Evolutionary conservation across 192 early-diverging fungal genomes (phyloP), one percentile per base, ranked within the genome.

Genomic region (Nowakowskiella sp.): DNA sequence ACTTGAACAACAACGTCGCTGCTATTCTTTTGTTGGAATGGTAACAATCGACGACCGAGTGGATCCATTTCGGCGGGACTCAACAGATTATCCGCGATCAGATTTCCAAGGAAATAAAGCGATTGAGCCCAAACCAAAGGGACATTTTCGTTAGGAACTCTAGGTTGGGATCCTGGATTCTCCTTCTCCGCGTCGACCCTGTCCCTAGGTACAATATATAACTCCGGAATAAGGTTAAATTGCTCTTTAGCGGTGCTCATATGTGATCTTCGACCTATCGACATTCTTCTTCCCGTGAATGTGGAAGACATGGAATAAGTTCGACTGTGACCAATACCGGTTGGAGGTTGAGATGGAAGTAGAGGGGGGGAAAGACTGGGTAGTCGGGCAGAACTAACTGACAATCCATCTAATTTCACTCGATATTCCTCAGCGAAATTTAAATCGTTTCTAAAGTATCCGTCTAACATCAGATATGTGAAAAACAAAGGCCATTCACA

Each of bases 401-500:
- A 39, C 19, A 13, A 13, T 39, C 24, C 57, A 49, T 2, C 51
- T 26, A 13, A 51, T 33, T 9, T 32, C 44, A 30, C 49, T 56
- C 77, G 76, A 58, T 90, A 92, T 52, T 86, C 77, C 26, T 86
- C 71, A 0, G 80, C 84, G 46, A 83, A 79, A 0, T 74, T 65
- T 10, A 62, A 53, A 34, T 92, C 79, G 0, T 72, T 83, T 10
- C 65, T 76, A 58, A 90, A 92, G 0, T 60, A 22, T 27, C 85
- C 89, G 43, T 90, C 87, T 47, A 92, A 61, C 47, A 92, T 79
- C 64, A 90, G 67, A 60, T 92, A 92, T 6, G 89, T 90, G 50
- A 85, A 92, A 57, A 92, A 92, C 7, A 92, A 59, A 6, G 89
- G 89, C 89, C 89, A 92, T 60, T 92, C 89, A 34, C 81, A 88